Evolutionary conservation across 768 basidiomycete genomes (phyloP), one percentile per base, ranked within the genome.

Genomic region (Heimioporus sp.): DNA sequence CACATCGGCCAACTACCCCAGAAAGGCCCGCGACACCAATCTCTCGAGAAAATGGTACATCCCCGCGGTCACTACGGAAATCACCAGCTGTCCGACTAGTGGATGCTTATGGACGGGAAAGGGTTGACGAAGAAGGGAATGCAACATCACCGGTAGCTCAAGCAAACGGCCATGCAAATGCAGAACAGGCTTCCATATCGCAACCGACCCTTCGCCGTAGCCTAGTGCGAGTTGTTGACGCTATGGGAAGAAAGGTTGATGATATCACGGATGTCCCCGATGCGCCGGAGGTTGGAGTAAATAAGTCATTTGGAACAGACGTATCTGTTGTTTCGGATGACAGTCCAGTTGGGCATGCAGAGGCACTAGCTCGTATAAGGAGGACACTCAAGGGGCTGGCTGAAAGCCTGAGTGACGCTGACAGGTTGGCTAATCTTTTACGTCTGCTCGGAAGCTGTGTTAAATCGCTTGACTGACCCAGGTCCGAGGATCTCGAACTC

Each of bases 101-200:
- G 24, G 87, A 91, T 67, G 85, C 83, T 9, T 90, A 79, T 63
- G 88, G 88, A 10, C 72, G 80, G 39, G 77, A 82, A 62, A 67
- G 69, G 55, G 40, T 45, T 45, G 44, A 57, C 15, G 54, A 60
- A 50, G 54, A 62, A 54, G 41, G 34, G 10, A 19, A 38, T 40
- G 36, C 20, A 17, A 44, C 20, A 19, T 10, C 48, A 37, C 21
- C 16, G 35, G 34, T 34, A 20, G 30, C 44, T 28, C 43, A 52
- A 31, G 21, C 46, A 19, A 58, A 57, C 40, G 51, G 45, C 17
- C 51, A 50, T 20, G 57, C 54, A 51, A 65, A 71, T 34, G 51
- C 51, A 19, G 62, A 57, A 19, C 49, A 31, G 31, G 51, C 37
- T 39, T 51, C 39, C 30, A 48, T 46, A 11, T 38, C 64, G 8